A percentile compares a stretch with the other conserved stretches of the same genome.
Evolutionary conservation across 2,329 filamentous ascomycete genomes (phyloP).

Genomic region (Fusarium sp.): DNA sequence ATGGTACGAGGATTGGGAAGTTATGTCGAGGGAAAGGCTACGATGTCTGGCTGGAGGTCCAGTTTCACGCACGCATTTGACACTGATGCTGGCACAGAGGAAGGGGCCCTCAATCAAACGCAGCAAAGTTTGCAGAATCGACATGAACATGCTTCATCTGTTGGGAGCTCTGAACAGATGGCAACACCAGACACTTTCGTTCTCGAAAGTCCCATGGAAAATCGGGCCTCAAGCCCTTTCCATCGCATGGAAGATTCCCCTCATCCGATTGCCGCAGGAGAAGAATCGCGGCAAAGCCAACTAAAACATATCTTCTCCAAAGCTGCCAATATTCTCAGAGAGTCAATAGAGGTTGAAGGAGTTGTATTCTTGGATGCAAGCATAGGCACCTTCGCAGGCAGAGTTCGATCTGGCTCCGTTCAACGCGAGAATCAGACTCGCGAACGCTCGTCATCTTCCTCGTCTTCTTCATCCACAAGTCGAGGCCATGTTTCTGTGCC

Average conservation of each 20-base stretch:
- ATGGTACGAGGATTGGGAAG: slow-evolving; percentile 56
- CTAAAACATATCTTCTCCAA: slow-evolving; percentile 53
- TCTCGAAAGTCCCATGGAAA: slow-evolving; percentile 12
- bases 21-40: slow-evolving; percentile 53
- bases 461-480: slow-evolving; percentile 20
- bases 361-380: slow-evolving; percentile 51
- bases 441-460: slow-evolving; percentile 13
- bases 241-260: background rate
- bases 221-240: background rate
- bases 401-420: background rate
- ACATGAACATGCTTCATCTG: background rate
- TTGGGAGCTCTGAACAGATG: background rate
- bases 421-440: background rate
- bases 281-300: slow-evolving; percentile 9
- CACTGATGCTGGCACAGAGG: slow-evolving; percentile 4
- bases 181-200: slow-evolving; percentile 13
- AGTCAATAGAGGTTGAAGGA: slow-evolving; percentile 58
- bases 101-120: slow-evolving; percentile 18
- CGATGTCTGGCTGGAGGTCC: slow-evolving; percentile 41
- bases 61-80: slow-evolving; percentile 20
- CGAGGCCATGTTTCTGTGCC: background rate
- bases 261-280: background rate
- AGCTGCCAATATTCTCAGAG: slow-evolving; percentile 58
- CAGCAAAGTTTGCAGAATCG: slow-evolving; percentile 25
- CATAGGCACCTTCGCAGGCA: slow-evolving; percentile 37